Evolutionary conservation across 331 rosid species (phyloP), one percentile per base, ranked within the genome.

Genomic region (Malus hybrid): DNA sequence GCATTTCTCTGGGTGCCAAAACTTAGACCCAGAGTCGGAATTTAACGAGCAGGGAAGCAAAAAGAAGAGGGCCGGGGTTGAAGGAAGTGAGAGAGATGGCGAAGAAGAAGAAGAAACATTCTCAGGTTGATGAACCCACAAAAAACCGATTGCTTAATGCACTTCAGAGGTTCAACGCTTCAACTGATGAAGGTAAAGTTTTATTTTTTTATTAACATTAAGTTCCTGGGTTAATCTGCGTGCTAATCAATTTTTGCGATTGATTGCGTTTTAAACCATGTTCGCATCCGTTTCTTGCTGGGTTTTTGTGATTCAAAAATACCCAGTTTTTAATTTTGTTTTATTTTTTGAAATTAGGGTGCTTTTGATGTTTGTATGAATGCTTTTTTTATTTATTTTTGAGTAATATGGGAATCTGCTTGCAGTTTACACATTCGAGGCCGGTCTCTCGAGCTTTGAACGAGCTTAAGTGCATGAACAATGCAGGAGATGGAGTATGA

Each of bases 341-440:
- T 71, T 64, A 27, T 12, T 24, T 57, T 59, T 74, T 5, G n/a
- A 13, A 7, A 13, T 48, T 31, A 32, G 65, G 65, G 7, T 3
- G n/a, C 46, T 39, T 39, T 78, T 69, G 10, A 52, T 27, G 46
- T 39, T 42, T 67, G 56, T 66, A 71, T 55, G 15, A 55, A 76
- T 27, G 34, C 1, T 63, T 61, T 63, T 54, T 66, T 64, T 24
- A n/a, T 63, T 61, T 63, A 70, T 66, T 64, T 24, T 13, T 55
- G 20, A 14, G 11, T 32, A 36, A 44, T 63, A 19, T 42, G 64
- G 71, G 46, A n/a, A 80, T 55, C 56, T 73, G 29, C 24, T 18
- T 87, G 83, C 96, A 90, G 99, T 73, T 20, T 90, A 77, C 77
- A 80, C 55, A 19, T 95, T 95, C 78, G 89, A 86, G 52, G 79